phyloP scores from a whole-genome alignment of 495 filamentous ascomycete genomes.

The Penicillium longicatenatum region DNA sequence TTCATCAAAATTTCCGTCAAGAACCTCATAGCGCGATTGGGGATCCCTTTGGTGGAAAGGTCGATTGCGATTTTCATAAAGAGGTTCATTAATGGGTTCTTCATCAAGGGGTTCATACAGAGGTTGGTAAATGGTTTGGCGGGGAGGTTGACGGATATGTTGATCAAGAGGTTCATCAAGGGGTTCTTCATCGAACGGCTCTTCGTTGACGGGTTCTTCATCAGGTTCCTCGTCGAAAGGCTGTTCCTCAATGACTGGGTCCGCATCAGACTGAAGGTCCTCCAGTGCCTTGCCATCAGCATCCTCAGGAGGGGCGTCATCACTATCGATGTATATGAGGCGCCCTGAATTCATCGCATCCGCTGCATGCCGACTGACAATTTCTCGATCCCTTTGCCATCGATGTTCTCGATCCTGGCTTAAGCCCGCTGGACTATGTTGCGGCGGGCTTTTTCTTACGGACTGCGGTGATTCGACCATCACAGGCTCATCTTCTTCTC shows the following conservation, averaged over 20 bases:
- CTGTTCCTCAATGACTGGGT: conserved; percentile 19
- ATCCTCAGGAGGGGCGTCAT: conserved; percentile 27
- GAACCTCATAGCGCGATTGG: not conserved
- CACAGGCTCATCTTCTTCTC: not conserved
- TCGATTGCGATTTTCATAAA: not conserved
- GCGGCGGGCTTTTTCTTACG: not conserved
- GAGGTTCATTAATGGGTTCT: not conserved
- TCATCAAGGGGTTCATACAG: not conserved
- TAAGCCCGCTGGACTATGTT: not conserved
- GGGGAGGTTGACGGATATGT: not conserved
- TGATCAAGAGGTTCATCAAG: not conserved
- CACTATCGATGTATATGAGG: conserved; percentile 55
- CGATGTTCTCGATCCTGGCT: conserved; percentile 33
- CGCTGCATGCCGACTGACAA: conserved; percentile 51
- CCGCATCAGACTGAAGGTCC: conserved; percentile 22
- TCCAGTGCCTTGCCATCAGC: not conserved
- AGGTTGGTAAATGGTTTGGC: not conserved
- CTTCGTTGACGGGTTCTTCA: not conserved
- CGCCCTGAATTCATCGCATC: conserved; percentile 45
- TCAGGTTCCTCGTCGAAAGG: conserved; percentile 2
- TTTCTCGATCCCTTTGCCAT: conserved; percentile 54
- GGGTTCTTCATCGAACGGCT: not conserved
- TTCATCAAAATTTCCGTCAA: not conserved
- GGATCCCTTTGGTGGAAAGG: not conserved
- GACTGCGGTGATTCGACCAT: conserved; percentile 4